Base-by-base conservation (phyloP, 2,329 filamentous ascomycete genomes). In the Sarocladium kiliense region DNA sequence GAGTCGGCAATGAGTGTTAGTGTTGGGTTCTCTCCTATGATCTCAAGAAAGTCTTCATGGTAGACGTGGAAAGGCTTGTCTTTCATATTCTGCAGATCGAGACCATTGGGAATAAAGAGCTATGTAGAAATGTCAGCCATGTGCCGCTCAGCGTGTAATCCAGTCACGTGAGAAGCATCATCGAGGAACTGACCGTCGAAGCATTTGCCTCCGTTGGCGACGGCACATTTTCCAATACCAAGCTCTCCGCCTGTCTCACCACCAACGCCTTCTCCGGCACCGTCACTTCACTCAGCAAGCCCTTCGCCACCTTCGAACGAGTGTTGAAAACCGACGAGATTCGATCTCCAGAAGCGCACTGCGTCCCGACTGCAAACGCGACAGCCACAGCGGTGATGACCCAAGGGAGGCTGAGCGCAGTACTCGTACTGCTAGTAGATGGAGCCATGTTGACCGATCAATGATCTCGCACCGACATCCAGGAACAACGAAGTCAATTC, bases 1-100 rank as follows among this genome's bases (percentile, higher is more conserved):
- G 74, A 70, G 3, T 72, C 67, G 1, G 76, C 77, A 7, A 81
- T 71, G 14, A 80, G 65, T 1, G 79, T 79, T 58, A 82, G 62
- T 0, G 76, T 75, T 0, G 80, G 78, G 37, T 75, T 67, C 0
- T 62, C 32, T 3, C 80, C 80, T 19, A 83, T 72, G 7, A 83
- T 68, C 25, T 75, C 66, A 50, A 71, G 68, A 55, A 83, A 83
- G 18, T 75, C 76, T 0, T 73, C 64, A 49, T 81, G 75, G 59
- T 79, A 82, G 55, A 80, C 65, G 56, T 66, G 70, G 60, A 74
- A 73, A 12, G 72, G 68, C 60, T 66, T 74, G 23, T 65, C 68
- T 3, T 58, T 55, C 2, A 77, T 67, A 6, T 66, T 69, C 19
- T 71, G 68, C 11, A 66, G 54, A 1, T 69, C 70, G 23, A 72